A percentile compares a stretch with the other conserved stretches of the same genome.
phyloP scores from a whole-genome alignment of 176 grass and related monocot species.

The Zea luxurians region DNA sequence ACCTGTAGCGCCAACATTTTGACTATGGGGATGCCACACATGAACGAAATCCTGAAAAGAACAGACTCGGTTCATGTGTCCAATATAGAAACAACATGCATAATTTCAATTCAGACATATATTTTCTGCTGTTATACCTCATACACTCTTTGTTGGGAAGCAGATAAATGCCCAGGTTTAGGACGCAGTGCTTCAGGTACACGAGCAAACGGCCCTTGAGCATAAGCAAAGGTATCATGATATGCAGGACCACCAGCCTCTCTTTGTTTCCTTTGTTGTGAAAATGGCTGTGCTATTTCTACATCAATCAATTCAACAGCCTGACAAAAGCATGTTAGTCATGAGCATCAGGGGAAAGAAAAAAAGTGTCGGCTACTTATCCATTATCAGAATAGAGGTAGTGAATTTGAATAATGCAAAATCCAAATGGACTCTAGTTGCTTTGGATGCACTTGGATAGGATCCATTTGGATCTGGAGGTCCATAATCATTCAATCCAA shows the following conservation, averaged over 20 bases:
- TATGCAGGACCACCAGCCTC: slow-evolving; percentile 68
- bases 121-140: slow-evolving; percentile 53
- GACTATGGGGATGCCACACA: slow-evolving; percentile 63
- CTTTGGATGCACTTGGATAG: neutral
- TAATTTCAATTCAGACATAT: slow-evolving; percentile 17
- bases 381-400: neutral
- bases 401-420: neutral
- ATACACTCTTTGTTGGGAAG: slow-evolving; percentile 67
- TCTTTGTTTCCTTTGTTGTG: slow-evolving; percentile 75
- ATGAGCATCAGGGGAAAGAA: neutral
- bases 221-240: slow-evolving; percentile 65
- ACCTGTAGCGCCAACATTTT: slow-evolving; percentile 54
- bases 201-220: slow-evolving; percentile 63
- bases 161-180: slow-evolving; percentile 64
- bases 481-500: neutral
- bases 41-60: slow-evolving; percentile 70
- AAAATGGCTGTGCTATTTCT: slow-evolving; percentile 59
- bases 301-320: slow-evolving; percentile 73
- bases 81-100: slow-evolving; percentile 24
- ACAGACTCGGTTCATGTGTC: slow-evolving; percentile 10
- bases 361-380: neutral
- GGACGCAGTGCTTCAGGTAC: slow-evolving; percentile 67
- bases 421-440: neutral
- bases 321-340: slow-evolving; percentile 36
- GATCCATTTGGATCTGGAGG: neutral